Percentiles rank a stretch among this genome's conserved stretches.
Evolutionary conservation across 768 basidiomycete genomes (phyloP).

Genomic region (Podaxis sp.): DNA sequence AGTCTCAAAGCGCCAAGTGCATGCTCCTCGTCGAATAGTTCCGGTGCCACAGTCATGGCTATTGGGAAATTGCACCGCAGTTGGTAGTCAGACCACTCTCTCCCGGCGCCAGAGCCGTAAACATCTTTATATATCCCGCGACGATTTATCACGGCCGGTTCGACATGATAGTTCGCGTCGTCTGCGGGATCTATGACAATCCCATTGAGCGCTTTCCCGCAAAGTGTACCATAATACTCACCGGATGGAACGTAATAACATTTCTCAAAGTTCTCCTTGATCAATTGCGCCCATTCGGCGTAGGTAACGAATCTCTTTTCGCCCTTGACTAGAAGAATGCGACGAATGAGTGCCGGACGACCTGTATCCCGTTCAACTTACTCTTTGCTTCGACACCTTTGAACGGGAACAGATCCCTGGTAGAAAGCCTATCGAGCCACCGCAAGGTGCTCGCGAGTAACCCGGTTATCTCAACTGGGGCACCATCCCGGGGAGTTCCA

Average conservation of each 20-base stretch:
- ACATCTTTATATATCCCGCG: constrained; percentile 99
- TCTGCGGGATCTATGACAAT: constrained; percentile 54
- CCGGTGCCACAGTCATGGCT: constrained; percentile 96
- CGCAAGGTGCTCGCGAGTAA: constrained; percentile 88
- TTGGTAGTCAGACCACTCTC: constrained; percentile 98
- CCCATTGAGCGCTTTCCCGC: not conserved
- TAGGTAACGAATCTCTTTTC: constrained; percentile 72
- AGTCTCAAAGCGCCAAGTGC: constrained; percentile 76
- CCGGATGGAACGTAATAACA: constrained; percentile 55
- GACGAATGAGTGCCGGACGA: not conserved
- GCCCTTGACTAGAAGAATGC: constrained; percentile 59
- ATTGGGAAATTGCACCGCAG: constrained; percentile 91
- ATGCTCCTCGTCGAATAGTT: constrained; percentile 79
- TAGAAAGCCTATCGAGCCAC: constrained; percentile 75
- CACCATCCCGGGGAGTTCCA: constrained; percentile 95
- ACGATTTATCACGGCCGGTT: constrained; percentile 71
- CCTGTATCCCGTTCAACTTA: constrained; percentile 35
- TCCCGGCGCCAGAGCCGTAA: constrained; percentile 78
- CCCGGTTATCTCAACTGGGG: constrained; percentile 94
- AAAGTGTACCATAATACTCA: not conserved
- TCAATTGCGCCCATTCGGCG: constrained; percentile 81
- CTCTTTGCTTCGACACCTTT: constrained; percentile 79
- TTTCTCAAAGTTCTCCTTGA: constrained; percentile 85
- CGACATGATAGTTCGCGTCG: constrained; percentile 67
- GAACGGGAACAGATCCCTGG: constrained; percentile 75